Conservation (phyloP, 176 grass and related monocot genomes). For the Lolium rigidum region DNA sequence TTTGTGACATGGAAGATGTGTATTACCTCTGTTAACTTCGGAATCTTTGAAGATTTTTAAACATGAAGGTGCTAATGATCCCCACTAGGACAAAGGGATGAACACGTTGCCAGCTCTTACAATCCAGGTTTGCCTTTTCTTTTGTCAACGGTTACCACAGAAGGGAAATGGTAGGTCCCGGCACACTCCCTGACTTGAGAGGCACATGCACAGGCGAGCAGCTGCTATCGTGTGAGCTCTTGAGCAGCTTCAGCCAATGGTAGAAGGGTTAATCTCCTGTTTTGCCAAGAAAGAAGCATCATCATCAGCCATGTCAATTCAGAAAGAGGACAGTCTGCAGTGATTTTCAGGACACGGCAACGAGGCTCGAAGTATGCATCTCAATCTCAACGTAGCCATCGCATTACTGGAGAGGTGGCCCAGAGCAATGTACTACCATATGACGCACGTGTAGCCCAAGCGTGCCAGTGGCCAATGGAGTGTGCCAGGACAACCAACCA, state of each 20-base stretch:
- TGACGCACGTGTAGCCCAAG: constrained; percentile 8
- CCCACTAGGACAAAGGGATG: not conserved
- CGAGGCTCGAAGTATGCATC: constrained; percentile 16
- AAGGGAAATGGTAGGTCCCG: not conserved
- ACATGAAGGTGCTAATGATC: not conserved
- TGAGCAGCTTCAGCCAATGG: constrained; percentile 14
- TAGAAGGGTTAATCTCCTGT: not conserved
- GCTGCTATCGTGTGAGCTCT: not conserved
- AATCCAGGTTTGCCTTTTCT: not conserved
- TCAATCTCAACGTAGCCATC: constrained; percentile 27
- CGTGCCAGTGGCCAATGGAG: constrained; percentile 19
- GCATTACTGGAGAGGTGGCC: constrained; percentile 15
- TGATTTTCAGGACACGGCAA: constrained; percentile 21
- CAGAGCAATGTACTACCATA: constrained; percentile 22
- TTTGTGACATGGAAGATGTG: not conserved
- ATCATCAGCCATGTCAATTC: not conserved
- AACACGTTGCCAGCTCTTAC: not conserved
- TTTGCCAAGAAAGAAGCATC: not conserved
- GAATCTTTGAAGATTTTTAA: not conserved
- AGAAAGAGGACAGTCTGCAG: not conserved
- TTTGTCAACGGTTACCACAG: not conserved
- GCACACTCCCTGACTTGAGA: not conserved
- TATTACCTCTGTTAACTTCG: not conserved
- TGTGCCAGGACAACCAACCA: constrained; percentile 42
- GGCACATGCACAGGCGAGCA: too few relatives aligned